Evolutionary conservation across 2,329 filamentous ascomycete species (phyloP).

Genomic region (Chaetomium sp.): DNA sequence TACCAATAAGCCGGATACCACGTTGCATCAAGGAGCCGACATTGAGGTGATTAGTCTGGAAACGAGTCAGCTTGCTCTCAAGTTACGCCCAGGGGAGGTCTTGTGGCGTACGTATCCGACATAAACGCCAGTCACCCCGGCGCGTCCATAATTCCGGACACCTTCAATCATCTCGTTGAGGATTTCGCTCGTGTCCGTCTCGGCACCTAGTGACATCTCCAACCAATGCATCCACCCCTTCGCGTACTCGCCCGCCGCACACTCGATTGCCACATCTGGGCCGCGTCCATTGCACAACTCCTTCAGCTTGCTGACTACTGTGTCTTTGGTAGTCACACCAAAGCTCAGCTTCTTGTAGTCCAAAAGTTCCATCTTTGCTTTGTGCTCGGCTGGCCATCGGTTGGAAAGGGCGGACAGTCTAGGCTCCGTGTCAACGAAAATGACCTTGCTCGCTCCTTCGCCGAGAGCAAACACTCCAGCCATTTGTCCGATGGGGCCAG

Average conservation of each 20-base stretch:
- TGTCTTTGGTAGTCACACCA: slow-evolving; percentile 51
- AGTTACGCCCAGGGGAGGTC: neutral
- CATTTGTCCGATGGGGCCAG: slow-evolving; percentile 83
- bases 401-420: slow-evolving; percentile 62
- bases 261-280: slow-evolving; percentile 68
- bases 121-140: slow-evolving; percentile 69
- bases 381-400: slow-evolving; percentile 46
- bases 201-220: slow-evolving; percentile 56
- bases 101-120: slow-evolving; percentile 47
- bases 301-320: slow-evolving; percentile 66
- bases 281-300: slow-evolving; percentile 66
- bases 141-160: slow-evolving; percentile 65
- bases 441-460: slow-evolving; percentile 69
- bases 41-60: slow-evolving; percentile 71
- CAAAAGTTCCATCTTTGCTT: slow-evolving; percentile 55
- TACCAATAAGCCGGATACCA: slow-evolving; percentile 70
- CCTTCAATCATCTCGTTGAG: slow-evolving; percentile 73
- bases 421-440: slow-evolving; percentile 69
- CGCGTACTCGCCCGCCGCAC: slow-evolving; percentile 53
- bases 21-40: slow-evolving; percentile 80
- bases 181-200: slow-evolving; percentile 80
- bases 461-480: slow-evolving; percentile 65
- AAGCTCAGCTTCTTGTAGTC: slow-evolving; percentile 58
- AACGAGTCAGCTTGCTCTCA: neutral
- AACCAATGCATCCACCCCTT: slow-evolving; percentile 56